Evolutionary conservation across 805 yeast genomes (phyloP), one percentile per base, ranked within the genome.

Genomic region (Starmerella apicola): DNA sequence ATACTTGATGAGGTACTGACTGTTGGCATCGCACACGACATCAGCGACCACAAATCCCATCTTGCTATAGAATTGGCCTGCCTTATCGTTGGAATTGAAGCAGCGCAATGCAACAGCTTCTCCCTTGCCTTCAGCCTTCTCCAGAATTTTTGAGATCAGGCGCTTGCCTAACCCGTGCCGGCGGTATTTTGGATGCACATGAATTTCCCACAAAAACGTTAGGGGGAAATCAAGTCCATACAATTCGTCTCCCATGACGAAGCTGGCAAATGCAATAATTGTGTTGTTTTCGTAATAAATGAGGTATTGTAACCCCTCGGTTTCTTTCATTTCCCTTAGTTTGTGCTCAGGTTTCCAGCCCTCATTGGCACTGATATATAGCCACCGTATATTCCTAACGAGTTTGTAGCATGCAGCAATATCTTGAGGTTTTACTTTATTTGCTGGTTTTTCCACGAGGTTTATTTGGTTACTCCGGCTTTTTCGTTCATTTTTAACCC

Each of bases 151-250:
- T 5, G 23, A 20, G 3, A 46, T 25, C 10, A 46, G 37, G 10
- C 21, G 13, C 19, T 18, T 19, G 33, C 46, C 50, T 4, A 46
- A 19, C 5, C 44, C 41, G 16, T 39, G 49, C 26, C 49, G 36
- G 20, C 22, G 33, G 24, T 22, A 42, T 22, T 15, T 9, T 12
- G 42, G 42, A 20, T 31, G 37, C 4, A 46, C 50, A 32, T 46
- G 50, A n/a, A 46, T 37, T 31, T 46, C 50, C 49, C 49, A 46
- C 7, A 46, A 20, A 26, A 33, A 46, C 3, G 36, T 20, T 21
- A 38, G 36, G 6, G 32, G 21, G 7, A 18, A n/a, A 25, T 34
- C 30, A 13, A 24, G 12, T 8, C 22, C 34, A 3, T 28, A 21
- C 7, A 30, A 10, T 12, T 32, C 30, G 26, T 46, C 50, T 20